Base-by-base conservation (phyloP, 768 basidiomycete species). In the Tylopilus plumbeoviolaceoides region DNA sequence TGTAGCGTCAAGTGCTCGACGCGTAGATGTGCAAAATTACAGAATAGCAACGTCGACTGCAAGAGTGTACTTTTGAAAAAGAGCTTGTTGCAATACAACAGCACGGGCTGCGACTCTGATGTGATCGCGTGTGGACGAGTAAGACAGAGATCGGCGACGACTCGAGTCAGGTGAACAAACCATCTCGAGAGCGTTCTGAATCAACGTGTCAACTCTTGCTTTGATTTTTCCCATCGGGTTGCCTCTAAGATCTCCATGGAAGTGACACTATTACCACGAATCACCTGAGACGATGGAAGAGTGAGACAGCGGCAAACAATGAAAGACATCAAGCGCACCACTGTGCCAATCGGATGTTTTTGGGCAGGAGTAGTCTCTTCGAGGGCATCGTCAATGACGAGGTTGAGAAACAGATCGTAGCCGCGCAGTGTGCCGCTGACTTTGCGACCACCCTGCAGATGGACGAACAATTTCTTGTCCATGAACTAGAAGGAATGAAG, bases 361-460 rank as follows among this genome's bases (percentile, higher is more conserved):
- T 94, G 88, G 5, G 88, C 93, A 14, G 90, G 87, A 5, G 83
- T 85, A 0, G 85, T 84, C 75, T 98, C 97, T 72, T 99, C 97
- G 62, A 87, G 70, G 10, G 92, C 91, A 65, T 98, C 91, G 70
- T 98, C 97, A 70, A 99, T 84, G 59, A 98, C 97, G 36, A 99
- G 80, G 72, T 99, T 99, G 68, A 99, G 76, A 78, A 99, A 99
- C 59, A 99, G 87, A 77, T 99, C 97, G 72, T 97, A 99, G 48
- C 97, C 97, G 57, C 97, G 87, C 47, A 99, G 75, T 14, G 84
- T 85, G 50, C 97, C 97, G 74, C 91, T 93, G 64, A 99, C 91
- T 81, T 91, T 92, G 65, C 95, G 87, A 50, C 93, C 93, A 44
- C 90, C 92, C 68, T 97, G 94, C 7, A 99, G 77, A 73, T 95